Evolutionary conservation across 306 rosid species (phyloP).

Genomic region (Rubus idaeus): DNA sequence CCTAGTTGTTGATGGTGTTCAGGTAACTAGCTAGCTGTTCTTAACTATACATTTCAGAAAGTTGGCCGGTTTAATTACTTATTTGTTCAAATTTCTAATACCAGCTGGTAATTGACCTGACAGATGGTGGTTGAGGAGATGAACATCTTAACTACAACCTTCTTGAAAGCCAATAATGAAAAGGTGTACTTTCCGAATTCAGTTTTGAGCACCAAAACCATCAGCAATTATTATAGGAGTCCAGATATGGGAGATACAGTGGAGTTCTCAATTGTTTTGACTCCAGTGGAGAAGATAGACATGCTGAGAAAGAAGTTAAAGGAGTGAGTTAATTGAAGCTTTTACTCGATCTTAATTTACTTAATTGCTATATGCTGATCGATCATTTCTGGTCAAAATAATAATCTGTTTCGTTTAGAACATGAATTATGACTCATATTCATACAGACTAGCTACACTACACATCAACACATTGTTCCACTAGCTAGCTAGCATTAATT

Average conservation of each 20-base stretch:
- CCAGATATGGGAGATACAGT: conserved; percentile 66
- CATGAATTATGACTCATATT: not conserved
- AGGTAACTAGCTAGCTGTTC: conserved; percentile 50
- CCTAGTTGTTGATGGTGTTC: conserved; percentile 70
- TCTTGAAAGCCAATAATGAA: conserved; percentile 77
- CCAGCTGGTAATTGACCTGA: not conserved
- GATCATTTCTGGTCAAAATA: no score
- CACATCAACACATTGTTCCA: not conserved
- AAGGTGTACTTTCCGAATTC: conserved; percentile 84
- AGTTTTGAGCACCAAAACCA: conserved; percentile 69
- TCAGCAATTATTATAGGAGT: conserved; percentile 83
- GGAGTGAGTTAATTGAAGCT: conserved; percentile 40
- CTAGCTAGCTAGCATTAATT: no score
- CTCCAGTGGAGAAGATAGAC: conserved; percentile 71
- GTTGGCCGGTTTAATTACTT: not conserved
- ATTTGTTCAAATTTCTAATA: conserved; percentile 12
- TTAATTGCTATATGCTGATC: no score
- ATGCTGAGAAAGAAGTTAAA: conserved; percentile 51
- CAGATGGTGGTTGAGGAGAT: conserved; percentile 91
- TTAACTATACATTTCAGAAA: conserved; percentile 7
- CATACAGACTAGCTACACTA: not conserved
- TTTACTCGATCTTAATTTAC: not conserved
- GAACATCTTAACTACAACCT: conserved; percentile 81
- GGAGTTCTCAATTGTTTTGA: conserved; percentile 69
- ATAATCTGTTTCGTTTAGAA: not conserved